Evolutionary conservation across 805 yeast species (phyloP), one percentile per base, ranked within the genome.

Genomic region (Sugiyamaella boreocaroliniensis): DNA sequence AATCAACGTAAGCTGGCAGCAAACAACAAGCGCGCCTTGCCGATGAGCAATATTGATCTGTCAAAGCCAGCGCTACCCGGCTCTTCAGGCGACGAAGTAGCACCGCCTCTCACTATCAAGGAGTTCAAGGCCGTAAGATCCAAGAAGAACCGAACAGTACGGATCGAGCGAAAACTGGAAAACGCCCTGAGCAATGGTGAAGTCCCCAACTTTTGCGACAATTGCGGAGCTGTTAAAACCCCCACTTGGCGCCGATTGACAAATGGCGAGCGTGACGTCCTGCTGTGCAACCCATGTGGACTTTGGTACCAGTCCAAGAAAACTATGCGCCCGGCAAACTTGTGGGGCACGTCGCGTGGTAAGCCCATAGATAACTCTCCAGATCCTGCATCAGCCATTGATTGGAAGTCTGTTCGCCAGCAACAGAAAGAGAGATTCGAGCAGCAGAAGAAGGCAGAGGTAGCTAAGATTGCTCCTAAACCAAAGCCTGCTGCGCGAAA

Each of bases 211-310:
- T 62, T 57, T 41, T 67, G 71, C 46, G 63, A 57, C 34, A 68
- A 67, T 53, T 67, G 71, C 46, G 67, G 69, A n/a, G 58, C 55
- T 12, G 58, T 62, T 19, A 53, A 55, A 41, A 63, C 68, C 4
- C 45, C 65, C 26, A 60, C 67, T 12, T 66, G 68, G 70, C 48
- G 69, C 43, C 54, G 56, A 26, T 53, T 61, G 32, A 49, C 52
- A 34, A 53, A 53, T 10, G 52, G 50, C 20, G 56, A 54, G 29
- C 58, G 53, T 8, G 48, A 43, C 6, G 32, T 29, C 20, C 43
- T 55, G 5, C 50, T 62, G 20, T 63, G 67, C 48, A 63, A 63
- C 48, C 62, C 67, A 1, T 63, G 67, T 52, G 67, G 66, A 10
- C 55, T 63, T 9, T 63, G 58, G 54, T 56, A 46, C 43, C 40